phyloP scores from a whole-genome alignment of 176 grass and related monocot genomes.

The Neostapfia colusana region DNA sequence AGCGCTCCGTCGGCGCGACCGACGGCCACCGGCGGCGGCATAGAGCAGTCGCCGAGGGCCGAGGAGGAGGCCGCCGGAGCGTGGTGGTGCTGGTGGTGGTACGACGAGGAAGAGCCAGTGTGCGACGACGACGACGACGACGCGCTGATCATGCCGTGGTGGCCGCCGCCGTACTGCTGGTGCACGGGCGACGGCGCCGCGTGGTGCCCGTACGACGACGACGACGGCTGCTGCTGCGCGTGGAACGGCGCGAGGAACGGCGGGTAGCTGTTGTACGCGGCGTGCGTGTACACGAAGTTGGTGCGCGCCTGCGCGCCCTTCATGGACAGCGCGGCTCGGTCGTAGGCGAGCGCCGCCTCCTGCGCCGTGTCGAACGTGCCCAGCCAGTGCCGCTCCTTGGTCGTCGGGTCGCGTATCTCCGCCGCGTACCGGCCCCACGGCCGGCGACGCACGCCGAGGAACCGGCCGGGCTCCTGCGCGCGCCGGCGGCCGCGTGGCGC shows the following conservation, averaged over 20 bases:
- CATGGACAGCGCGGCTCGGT: constrained; percentile 94
- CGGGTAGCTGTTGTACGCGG: constrained; percentile 61
- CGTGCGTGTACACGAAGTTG: constrained; percentile 81
- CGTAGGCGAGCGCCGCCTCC: constrained; percentile 96
- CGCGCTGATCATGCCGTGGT: constrained; percentile 28
- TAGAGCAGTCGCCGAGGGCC: constrained; percentile 41
- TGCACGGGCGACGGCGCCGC: not conserved
- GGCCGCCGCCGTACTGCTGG: constrained; percentile 37
- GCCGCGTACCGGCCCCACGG: constrained; percentile 96
- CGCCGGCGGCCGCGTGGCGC: constrained; percentile 42
- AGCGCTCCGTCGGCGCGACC: constrained; percentile 23
- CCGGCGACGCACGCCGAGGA: constrained; percentile 83
- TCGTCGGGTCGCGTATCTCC: constrained; percentile 94
- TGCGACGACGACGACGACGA: constrained; percentile 23
- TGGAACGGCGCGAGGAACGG: constrained; percentile 77
- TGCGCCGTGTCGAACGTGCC: constrained; percentile 99
- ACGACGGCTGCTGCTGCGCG: constrained; percentile 6
- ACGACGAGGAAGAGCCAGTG: constrained; percentile 31
- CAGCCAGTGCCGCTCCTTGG: constrained; percentile 96
- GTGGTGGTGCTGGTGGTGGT: constrained; percentile 2
- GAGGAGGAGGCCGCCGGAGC: not conserved
- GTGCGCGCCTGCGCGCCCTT: constrained; percentile 96
- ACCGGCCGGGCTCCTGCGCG: constrained; percentile 76
- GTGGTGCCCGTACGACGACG: constrained; percentile 37
- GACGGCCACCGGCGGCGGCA: constrained; percentile 1